Evolutionary conservation across 345 rosid genomes (phyloP).

Genomic region (Murraya paniculata): DNA sequence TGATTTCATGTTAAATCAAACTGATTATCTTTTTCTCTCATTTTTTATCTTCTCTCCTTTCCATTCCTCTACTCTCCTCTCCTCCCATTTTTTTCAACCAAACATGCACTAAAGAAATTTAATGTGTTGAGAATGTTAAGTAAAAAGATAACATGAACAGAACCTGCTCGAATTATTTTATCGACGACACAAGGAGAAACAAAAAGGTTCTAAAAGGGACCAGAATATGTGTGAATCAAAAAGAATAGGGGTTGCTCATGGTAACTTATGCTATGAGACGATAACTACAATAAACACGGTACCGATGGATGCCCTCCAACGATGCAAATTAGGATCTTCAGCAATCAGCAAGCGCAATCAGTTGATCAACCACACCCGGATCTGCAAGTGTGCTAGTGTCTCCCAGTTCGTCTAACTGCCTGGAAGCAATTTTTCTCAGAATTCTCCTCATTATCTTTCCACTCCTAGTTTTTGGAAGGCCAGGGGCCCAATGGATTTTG

Average conservation of each 20-base stretch:
- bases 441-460: conserved; percentile 99
- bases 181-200: neutral
- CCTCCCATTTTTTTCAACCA: too few species aligned
- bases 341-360: conserved; percentile 66
- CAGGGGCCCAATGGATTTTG: conserved; percentile 92
- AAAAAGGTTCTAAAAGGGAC: neutral
- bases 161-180: neutral
- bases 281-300: neutral
- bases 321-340: conserved; percentile 13
- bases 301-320: neutral
- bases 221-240: neutral
- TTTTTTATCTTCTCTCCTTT: too few species aligned
- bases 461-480: conserved; percentile 94
- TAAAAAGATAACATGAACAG: neutral
- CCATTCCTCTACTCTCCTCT: too few species aligned
- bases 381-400: conserved; percentile 96
- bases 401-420: conserved; percentile 83
- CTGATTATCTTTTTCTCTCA: too few species aligned
- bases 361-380: conserved; percentile 75
- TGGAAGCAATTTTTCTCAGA: conserved; percentile 85
- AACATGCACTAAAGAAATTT: neutral
- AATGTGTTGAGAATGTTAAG: neutral
- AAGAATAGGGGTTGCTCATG: neutral
- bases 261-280: neutral
- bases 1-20: too few species aligned